Base-by-base conservation (phyloP, 176 grass and related monocot genomes). In the Zoysia japonica region DNA sequence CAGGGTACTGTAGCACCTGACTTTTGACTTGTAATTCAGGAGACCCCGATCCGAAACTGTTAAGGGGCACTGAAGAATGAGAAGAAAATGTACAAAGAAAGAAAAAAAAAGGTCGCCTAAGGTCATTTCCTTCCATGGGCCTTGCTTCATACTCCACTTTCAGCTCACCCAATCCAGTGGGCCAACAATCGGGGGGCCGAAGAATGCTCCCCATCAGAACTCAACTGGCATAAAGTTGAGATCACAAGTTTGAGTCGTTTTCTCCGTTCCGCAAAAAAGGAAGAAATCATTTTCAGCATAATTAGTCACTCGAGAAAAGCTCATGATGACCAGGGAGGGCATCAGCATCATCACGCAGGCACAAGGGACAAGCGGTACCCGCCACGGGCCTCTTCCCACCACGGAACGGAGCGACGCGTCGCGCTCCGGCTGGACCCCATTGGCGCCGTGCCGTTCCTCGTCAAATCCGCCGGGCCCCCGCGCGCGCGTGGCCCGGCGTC, bases 391-490 rank as follows among this genome's bases (percentile, higher is more conserved):
- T 60, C 64, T 40, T 10, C 36, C 6, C 65, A 11, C 43, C 64
- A 12, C 40, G 63, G 17, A 14, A 45, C 42, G 15, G 35, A 13
- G 17, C 48, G 49, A 75, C 77, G 77, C 61, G 84, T 86, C 77
- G 4, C 7, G 1, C 8, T 20, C 61, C 61, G 36, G 55, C 63
- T 67, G 76, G 84, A 44, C n/a, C 8, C 35, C 11, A 0, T 5
- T 4, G 46, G 46, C 1, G 44, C 55, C 55, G 55, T 57, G 63
- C 44, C 63, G 45, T 51, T 74, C 8, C 7, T 39, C 6, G 78
- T 69, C 53, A 48, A 51, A 61, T 56, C 51, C 62, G 11, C 13
- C 0, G 36, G 52, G 77, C 2, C 50, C 83, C 43, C n/a, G 20
- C 44, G 2, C 77, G 6, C 43, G 35, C 77, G 12, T 62, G 77